Percentiles rank a stretch among this genome's conserved stretches.
These are phyloP conservation scores for Microsporum ferrugineum DNA, from an alignment of 2,329 filamentous ascomycete genomes.

Conservation along the genomic window DNA sequence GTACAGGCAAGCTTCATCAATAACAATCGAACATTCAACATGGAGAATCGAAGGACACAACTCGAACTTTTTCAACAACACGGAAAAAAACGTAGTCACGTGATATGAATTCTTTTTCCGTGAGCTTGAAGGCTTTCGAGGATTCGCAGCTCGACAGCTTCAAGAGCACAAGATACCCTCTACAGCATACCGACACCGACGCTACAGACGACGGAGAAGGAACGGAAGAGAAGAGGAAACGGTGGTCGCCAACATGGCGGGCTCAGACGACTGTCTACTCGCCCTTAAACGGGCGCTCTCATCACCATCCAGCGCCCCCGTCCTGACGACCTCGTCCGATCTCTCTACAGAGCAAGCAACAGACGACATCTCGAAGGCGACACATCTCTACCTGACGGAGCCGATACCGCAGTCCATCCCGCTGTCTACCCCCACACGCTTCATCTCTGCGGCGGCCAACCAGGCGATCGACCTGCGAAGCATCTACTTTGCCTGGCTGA, in stretches of 20 bases:
- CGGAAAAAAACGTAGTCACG: neutral
- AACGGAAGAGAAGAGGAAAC: neutral
- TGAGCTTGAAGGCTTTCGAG: no score
- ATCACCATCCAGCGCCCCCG: constrained; percentile 52
- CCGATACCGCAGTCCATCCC: constrained; percentile 52
- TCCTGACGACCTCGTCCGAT: constrained; percentile 62
- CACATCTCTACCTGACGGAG: constrained; percentile 61
- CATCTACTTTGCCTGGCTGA: constrained; percentile 92
- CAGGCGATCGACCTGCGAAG: constrained; percentile 73
- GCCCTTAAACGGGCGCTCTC: constrained; percentile 75
- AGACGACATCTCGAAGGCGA: constrained; percentile 59
- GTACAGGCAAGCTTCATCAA: no score
- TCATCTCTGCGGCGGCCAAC: constrained; percentile 59
- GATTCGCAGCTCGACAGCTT: constrained; percentile 14
- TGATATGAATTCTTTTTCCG: neutral
- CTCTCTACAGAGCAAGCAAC: constrained; percentile 48
- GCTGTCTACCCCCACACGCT: constrained; percentile 67
- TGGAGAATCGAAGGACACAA: no score
- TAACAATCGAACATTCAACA: no score
- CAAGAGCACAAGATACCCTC: constrained; percentile 7
- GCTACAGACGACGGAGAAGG: neutral
- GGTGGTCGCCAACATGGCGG: constrained; percentile 7
- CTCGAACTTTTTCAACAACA: no score
- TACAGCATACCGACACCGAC: neutral
- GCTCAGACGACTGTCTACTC: constrained; percentile 61